Conservation (phyloP, 83 land plant species). For the Picea abies region DNA sequence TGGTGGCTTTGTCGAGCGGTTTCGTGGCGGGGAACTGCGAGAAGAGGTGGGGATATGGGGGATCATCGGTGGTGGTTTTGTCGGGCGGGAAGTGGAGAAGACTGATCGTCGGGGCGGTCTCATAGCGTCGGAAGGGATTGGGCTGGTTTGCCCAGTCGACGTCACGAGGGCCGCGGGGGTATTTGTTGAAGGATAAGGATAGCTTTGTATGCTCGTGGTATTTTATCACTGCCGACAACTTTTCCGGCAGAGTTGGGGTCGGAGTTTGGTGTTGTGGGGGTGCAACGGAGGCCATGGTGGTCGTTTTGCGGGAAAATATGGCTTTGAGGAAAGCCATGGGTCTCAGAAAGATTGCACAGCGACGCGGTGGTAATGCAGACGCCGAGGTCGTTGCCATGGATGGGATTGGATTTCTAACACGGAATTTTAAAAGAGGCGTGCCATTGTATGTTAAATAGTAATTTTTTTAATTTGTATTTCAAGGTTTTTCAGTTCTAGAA, state of each 20-base stretch:
- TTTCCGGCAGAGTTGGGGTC: constrained; percentile 16
- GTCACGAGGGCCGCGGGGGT: constrained; percentile 90
- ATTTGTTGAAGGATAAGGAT: constrained; percentile 63
- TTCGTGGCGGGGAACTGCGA: constrained; percentile 36
- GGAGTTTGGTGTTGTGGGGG: not conserved
- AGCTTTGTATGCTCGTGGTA: constrained; percentile 93
- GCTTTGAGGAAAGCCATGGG: not conserved
- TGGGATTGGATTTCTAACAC: too few species aligned
- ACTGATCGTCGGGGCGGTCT: constrained; percentile 53
- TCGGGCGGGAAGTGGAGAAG: constrained; percentile 56
- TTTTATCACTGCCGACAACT: constrained; percentile 25
- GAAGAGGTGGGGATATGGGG: constrained; percentile 47
- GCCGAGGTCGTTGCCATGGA: too few species aligned
- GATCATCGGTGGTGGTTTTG: constrained; percentile 17
- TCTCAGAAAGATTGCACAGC: not conserved
- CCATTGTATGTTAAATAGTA: too few species aligned
- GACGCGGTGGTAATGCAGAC: not conserved
- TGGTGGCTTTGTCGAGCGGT: constrained; percentile 44
- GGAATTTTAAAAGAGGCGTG: too few species aligned
- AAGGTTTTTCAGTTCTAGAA: too few species aligned
- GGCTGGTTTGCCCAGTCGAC: constrained; percentile 98
- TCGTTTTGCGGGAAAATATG: not conserved
- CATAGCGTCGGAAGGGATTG: constrained; percentile 91
- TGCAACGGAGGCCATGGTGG: constrained; percentile 18
- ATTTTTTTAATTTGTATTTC: too few species aligned